phyloP scores from a whole-genome alignment of 2,329 filamentous ascomycete genomes.

The Monilinia laxa region DNA sequence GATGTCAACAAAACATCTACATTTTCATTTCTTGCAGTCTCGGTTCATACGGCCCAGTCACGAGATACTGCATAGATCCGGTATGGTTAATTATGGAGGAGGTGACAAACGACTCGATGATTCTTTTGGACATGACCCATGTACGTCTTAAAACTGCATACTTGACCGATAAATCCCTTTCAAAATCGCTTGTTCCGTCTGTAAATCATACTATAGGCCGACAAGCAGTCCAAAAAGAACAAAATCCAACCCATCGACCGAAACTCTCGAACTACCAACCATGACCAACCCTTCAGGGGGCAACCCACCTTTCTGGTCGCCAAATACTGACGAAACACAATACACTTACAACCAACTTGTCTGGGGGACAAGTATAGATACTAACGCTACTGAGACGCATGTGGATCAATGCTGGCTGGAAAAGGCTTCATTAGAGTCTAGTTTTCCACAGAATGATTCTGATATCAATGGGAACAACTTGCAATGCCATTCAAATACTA shows the following conservation, averaged over 20 bases:
- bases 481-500: neutral
- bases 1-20: neutral
- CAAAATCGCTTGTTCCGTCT: conserved; percentile 5
- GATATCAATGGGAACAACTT: neutral
- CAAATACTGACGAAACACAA: neutral
- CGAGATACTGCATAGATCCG: neutral
- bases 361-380: neutral
- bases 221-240: conserved; percentile 11
- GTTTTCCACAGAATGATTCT: neutral
- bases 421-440: neutral
- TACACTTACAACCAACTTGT: neutral
- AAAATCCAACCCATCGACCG: conserved; percentile 3
- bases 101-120: neutral
- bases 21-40: neutral
- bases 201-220: neutral
- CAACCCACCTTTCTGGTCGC: neutral
- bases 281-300: neutral
- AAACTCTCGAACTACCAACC: conserved; percentile 2
- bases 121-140: conserved; percentile 16
- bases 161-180: conserved; percentile 11
- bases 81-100: neutral
- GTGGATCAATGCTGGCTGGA: neutral
- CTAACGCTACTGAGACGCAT: neutral
- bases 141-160: conserved; percentile 21
- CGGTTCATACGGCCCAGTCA: too few species aligned